Base-by-base conservation (phyloP, 371 early-diverging fungal species). In the Smittium culicis region DNA sequence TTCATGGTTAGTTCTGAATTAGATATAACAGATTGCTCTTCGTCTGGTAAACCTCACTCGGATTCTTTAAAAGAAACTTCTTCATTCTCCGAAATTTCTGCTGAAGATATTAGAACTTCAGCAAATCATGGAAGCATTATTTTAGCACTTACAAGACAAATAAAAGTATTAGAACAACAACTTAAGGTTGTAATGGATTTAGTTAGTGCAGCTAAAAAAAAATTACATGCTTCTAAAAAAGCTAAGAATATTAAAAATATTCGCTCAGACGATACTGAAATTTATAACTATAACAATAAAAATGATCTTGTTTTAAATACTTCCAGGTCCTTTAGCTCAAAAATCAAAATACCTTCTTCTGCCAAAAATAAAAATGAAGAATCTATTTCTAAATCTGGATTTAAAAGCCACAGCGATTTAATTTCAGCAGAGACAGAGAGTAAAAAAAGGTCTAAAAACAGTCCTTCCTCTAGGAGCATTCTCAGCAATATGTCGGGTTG, bases 171-270 rank as follows among this genome's bases (percentile, higher is more conserved):
- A 25, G 79, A 77, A 65, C 66, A 72, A 60, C 78, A 77, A 66
- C 67, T 77, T 54, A 77, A 78, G 27, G 70, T 75, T 3, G 71
- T 75, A 2, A 77, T 78, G 77, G 77, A 77, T 66, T 33, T 77
- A 54, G 72, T 77, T 67, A 75, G 72, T n/a, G 75, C 76, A 1
- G 79, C 76, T 32, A 74, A 77, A 64, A 72, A 76, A 67, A 72
- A 72, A 56, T 65, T 67, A 35, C 67, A n/a, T n/a, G n/a, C n/a
- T n/a, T n/a, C n/a, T n/a, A n/a, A n/a, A n/a, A n/a, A n/a, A n/a
- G n/a, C n/a, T n/a, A n/a, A n/a, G n/a, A n/a, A n/a, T n/a, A n/a
- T n/a, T n/a, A n/a, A n/a, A n/a, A n/a, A n/a, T n/a, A 45, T 5
- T 20, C 20, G 11, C 5, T 45, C 45, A 5, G 45, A 45, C 20